These are phyloP conservation scores for Candida namnaoensis DNA, from an alignment of 805 yeast genomes.

Conservation along the genomic window DNA sequence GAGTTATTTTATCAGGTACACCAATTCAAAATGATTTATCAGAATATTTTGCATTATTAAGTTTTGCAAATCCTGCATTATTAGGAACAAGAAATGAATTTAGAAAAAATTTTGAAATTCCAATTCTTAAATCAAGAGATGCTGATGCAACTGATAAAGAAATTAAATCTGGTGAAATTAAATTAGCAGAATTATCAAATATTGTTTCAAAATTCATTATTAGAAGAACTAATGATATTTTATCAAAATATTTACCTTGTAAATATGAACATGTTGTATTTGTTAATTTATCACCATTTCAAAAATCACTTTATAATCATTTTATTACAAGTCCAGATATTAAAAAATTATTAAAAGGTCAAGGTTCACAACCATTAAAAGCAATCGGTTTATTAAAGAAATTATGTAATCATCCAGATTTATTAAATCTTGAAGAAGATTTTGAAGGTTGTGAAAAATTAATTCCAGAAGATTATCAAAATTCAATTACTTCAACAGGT, in stretches of 20 bases:
- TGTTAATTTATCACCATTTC: conserved; percentile 75
- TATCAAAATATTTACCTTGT: conserved; percentile 89
- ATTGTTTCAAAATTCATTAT: conserved; percentile 86
- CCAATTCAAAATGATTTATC: conserved; percentile 95
- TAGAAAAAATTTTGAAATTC: conserved; percentile 73
- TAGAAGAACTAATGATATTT: conserved; percentile 89
- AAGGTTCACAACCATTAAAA: conserved; percentile 75
- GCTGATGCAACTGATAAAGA: conserved; percentile 82
- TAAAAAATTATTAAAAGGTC: conserved; percentile 52
- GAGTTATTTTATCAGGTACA: conserved; percentile 92
- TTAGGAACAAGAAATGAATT: conserved; percentile 81
- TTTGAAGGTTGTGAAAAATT: conserved; percentile 57
- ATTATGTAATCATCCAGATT: conserved; percentile 89
- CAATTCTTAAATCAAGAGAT: conserved; percentile 81
- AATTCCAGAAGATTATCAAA: conserved; percentile 68
- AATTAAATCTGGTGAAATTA: conserved; percentile 55
- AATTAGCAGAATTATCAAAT: conserved; percentile 59
- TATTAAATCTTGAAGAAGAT: conserved; percentile 68
- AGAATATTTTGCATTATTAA: conserved; percentile 84
- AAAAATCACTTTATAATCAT: conserved; percentile 57
- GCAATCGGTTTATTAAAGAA: conserved; percentile 87
- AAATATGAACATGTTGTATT: conserved; percentile 97
- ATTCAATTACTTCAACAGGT: conserved; percentile 34
- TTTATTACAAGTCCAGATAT: conserved; percentile 77
- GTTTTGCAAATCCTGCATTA: conserved; percentile 91